These are phyloP conservation scores for Elongisporangium senticosum DNA, from an alignment of 352 stramenopile species.

Conservation along the genomic window DNA sequence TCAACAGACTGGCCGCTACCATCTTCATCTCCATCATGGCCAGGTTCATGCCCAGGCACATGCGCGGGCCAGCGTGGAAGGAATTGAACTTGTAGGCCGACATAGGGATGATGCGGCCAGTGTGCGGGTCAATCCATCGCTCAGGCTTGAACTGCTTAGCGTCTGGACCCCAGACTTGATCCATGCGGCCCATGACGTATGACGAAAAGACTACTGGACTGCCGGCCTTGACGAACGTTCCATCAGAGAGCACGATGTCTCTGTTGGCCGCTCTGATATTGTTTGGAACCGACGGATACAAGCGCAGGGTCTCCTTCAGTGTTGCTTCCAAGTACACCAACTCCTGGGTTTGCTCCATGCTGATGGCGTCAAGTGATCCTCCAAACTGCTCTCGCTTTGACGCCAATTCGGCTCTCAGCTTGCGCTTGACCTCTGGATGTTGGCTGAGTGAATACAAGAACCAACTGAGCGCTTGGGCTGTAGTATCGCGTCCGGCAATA, in stretches of 20 bases:
- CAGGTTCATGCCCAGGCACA: constrained; percentile 45
- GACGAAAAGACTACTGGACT: constrained; percentile 27
- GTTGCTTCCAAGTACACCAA: constrained; percentile 28
- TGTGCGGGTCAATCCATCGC: constrained; percentile 30
- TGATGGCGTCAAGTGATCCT: not conserved
- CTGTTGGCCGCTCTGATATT: constrained; percentile 17
- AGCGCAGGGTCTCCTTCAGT: constrained; percentile 37
- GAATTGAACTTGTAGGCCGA: constrained; percentile 40
- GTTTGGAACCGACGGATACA: constrained; percentile 36
- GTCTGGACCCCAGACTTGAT: constrained; percentile 43
- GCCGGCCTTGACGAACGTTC: constrained; percentile 33
- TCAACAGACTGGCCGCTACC: constrained; percentile 18
- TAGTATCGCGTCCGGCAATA: constrained; percentile 67
- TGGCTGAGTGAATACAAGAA: constrained; percentile 34
- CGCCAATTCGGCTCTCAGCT: constrained; percentile 26
- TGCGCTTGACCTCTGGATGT: constrained; percentile 24
- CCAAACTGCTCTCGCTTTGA: constrained; percentile 29
- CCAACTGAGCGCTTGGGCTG: constrained; percentile 51
- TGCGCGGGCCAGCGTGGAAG: constrained; percentile 37
- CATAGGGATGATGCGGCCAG: constrained; percentile 13
- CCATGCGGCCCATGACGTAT: constrained; percentile 39
- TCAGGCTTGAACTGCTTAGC: constrained; percentile 43
- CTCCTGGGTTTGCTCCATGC: constrained; percentile 16
- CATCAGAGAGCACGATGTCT: constrained; percentile 33
- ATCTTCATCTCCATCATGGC: constrained; percentile 41